Evolutionary conservation across 441 rosid genomes (phyloP), one percentile per base, ranked within the genome.

Genomic region (Adansonia gregorii): DNA sequence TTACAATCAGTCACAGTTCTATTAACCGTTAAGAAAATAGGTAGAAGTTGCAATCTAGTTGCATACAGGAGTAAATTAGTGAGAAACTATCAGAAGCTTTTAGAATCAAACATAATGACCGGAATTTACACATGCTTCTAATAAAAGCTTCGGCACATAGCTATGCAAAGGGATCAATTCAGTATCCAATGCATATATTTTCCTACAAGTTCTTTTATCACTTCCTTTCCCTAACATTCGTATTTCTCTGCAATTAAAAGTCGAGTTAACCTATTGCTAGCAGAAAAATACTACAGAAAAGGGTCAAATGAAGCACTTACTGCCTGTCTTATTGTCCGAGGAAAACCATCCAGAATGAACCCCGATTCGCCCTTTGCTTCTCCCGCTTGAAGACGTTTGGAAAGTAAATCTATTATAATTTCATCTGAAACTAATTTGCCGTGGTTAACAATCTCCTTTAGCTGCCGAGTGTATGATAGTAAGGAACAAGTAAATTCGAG

Each of bases 311-410:
- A 76, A 80, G 20, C 51, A 72, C 95, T 91, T 82, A 91, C 99
- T 66, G 98, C 99, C 76, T 95, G 99, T 78, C 90, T 87, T 71
- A 95, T 85, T 1, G 99, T 95, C 64, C 97, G 90, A 82, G 98
- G 99, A 78, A 95, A 95, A 39, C 99, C 97, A 87, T 95, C 98
- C 63, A 94, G 98, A 79, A 95, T 91, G 85, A 94, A 95, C 64
- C 99, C 97, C 55, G 97, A 81, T 84, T 94, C 99, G 27, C 94
- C 97, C 80, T 91, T 88, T 24, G 86, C 86, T 79, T 85, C 92
- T 63, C 92, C 91, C n/a, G 86, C 88, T 85, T 88, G 86, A 24
- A 94, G 97, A 41, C 93, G 93, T 81, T 90, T 95, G n/a, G 94
- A 90, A 81, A 95, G 81, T 54, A 95, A 79, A 79, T 87, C 86